Evolutionary conservation across 352 stramenopile genomes (phyloP), one percentile per base, ranked within the genome.

Genomic region (Elongisporangium undulatum): DNA sequence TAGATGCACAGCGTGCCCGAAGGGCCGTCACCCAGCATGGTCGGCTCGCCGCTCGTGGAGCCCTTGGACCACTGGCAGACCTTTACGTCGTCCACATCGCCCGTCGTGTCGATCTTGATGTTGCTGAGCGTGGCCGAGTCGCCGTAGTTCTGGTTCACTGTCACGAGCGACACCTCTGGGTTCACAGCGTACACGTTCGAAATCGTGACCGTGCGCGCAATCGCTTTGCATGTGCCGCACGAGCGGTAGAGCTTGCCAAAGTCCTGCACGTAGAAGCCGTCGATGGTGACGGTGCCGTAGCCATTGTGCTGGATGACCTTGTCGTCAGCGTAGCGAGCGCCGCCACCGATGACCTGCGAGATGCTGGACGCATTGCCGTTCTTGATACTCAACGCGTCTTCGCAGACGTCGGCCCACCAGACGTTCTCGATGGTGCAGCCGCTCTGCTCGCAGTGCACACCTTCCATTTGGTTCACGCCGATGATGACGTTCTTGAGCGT

Each of bases 281-380:
- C 66, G 65, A 77, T 75, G 51, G 67, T 75, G 51, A 77, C 69
- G 45, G 63, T 67, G 13, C 69, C 69, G 53, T 72, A 68, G 53
- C 69, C 69, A 16, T 77, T 77, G 60, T 75, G 67, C 55, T 77
- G 69, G 61, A 38, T 75, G 61, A 23, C 63, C 64, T 84, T 84
- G 71, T 83, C 74, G 45, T 81, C 70, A 15, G 71, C 74, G 20
- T 71, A 59, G 20, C 65, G 68, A 2, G 74, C 74, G 29, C 74
- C 74, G 15, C 74, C 71, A 45, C 71, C 74, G 3, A 66, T 66
- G 4, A 85, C 59, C 0, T 49, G 58, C 64, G 38, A 62, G 63
- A 56, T 63, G 53, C 69, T 77, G 51, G 56, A 65, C 51, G 70
- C 62, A 54, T 67, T 70, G 63, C 69, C 69, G 23, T 63, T 63